Evolutionary conservation across 176 grass and related monocot genomes (phyloP).

Genomic region (Dactylis glomerata): DNA sequence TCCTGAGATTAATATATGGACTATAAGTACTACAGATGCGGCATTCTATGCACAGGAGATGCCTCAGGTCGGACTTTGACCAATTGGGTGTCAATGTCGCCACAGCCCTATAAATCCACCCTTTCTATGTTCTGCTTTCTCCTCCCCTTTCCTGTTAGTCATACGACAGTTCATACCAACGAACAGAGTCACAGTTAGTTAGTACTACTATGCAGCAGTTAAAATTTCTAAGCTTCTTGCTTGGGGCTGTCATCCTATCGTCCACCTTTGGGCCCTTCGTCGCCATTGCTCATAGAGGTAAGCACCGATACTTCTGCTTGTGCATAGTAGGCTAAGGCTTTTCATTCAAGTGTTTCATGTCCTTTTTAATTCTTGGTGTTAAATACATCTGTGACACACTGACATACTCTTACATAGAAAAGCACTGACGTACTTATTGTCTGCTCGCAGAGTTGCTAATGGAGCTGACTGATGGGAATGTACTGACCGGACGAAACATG

Average conservation of each 20-base stretch:
- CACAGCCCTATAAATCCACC: conserved; percentile 41
- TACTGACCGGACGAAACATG: conserved; percentile 19
- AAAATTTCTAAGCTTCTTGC: conserved; percentile 37
- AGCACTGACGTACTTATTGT: neutral
- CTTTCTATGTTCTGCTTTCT: conserved; percentile 20
- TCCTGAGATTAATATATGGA: conserved; percentile 19
- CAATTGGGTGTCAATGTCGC: conserved; percentile 13
- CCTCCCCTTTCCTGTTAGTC: conserved; percentile 35
- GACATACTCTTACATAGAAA: neutral
- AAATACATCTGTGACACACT: neutral
- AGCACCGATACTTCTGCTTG: neutral
- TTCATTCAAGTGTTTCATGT: neutral
- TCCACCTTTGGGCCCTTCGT: conserved; percentile 29
- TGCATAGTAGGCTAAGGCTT: neutral
- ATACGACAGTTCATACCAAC: conserved; percentile 38
- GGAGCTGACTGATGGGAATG: conserved; percentile 13
- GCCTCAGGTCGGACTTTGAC: conserved; percentile 38
- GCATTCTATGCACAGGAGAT: conserved; percentile 32
- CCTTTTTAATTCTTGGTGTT: neutral
- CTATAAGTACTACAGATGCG: conserved; percentile 47
- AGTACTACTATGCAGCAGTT: conserved; percentile 31
- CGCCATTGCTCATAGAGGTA: conserved; percentile 45
- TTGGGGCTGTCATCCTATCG: conserved; percentile 28
- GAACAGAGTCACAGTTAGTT: conserved; percentile 27
- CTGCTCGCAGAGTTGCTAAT: conserved; percentile 32